Conservation (phyloP, 75 land plant genomes). For the Azolla pinnata region DNA sequence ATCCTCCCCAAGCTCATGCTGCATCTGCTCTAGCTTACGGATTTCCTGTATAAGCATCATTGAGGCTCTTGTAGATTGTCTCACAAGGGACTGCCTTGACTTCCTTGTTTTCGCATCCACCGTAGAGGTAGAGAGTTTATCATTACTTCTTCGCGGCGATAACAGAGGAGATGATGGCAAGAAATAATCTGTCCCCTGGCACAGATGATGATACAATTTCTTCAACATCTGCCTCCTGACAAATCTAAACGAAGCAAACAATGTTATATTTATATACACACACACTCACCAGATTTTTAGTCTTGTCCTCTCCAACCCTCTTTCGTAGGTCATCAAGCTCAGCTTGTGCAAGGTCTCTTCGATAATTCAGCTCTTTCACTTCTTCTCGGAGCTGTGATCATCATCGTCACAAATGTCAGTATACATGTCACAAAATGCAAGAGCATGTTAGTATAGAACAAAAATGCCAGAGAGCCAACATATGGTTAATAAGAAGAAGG, state of each 20-base stretch:
- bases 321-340: conserved; percentile 62
- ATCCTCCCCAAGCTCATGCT: conserved; percentile 95
- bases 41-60: conserved; percentile 87
- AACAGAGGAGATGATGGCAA: no score
- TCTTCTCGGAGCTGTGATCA: conserved; percentile 84
- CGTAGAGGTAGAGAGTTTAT: no score
- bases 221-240: no score
- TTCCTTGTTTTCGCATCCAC: conserved; percentile 11
- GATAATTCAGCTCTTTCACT: conserved; percentile 58
- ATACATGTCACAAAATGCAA: conserved; percentile 1
- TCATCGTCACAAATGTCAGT: conserved; percentile 10
- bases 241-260: no score
- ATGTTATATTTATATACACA: no score
- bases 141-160: no score
- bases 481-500: not conserved
- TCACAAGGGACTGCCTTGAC: conserved; percentile 32
- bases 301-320: conserved; percentile 40
- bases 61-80: conserved; percentile 79
- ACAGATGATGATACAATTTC: not conserved
- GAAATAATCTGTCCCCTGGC: conserved; percentile 31
- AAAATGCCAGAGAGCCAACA: no score
- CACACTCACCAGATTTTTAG: no score
- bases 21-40: conserved; percentile 85
- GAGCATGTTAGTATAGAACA: not conserved
- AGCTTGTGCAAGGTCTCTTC: conserved; percentile 77